phyloP scores from a whole-genome alignment of 1,139 yeast genomes.

The Ogataea hybrid region DNA sequence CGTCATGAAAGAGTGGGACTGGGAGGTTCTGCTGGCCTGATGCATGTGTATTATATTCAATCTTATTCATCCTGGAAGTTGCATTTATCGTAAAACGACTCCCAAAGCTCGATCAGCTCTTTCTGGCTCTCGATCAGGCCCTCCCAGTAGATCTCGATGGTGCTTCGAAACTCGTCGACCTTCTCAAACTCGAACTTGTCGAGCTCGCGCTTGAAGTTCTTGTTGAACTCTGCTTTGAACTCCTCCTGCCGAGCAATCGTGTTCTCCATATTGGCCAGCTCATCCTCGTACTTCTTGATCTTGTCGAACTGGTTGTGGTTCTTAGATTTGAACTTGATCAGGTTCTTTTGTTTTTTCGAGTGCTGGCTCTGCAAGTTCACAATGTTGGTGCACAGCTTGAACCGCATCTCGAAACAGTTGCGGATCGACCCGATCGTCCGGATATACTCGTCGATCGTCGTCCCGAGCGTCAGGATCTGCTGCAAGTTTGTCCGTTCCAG shows the following conservation, averaged over 20 bases:
- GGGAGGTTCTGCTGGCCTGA: conserved; percentile 62
- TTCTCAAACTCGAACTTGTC: conserved; percentile 70
- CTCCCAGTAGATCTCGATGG: conserved; percentile 89
- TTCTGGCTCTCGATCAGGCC: conserved; percentile 91
- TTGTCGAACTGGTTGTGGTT: conserved; percentile 32
- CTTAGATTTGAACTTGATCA: conserved; percentile 33
- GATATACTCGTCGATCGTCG: conserved; percentile 84
- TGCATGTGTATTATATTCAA: neutral
- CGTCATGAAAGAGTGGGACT: conserved; percentile 72
- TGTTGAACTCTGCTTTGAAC: conserved; percentile 31
- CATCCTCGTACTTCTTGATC: conserved; percentile 55
- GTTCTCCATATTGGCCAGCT: conserved; percentile 52
- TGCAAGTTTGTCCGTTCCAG: conserved; percentile 80
- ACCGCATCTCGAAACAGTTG: conserved; percentile 72
- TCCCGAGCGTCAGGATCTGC: conserved; percentile 83
- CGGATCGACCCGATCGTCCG: conserved; percentile 76
- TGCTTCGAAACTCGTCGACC: conserved; percentile 81
- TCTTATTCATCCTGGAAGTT: conserved; percentile 25
- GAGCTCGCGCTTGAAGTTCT: conserved; percentile 66
- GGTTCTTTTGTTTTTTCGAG: conserved; percentile 44
- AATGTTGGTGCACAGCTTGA: conserved; percentile 62
- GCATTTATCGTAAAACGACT: conserved; percentile 66
- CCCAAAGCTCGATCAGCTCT: conserved; percentile 94
- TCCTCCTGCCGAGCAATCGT: conserved; percentile 41
- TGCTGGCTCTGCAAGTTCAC: conserved; percentile 46